Evolutionary conservation across 441 rosid genomes (phyloP), one percentile per base, ranked within the genome.

Genomic region (Breynia disticha): DNA sequence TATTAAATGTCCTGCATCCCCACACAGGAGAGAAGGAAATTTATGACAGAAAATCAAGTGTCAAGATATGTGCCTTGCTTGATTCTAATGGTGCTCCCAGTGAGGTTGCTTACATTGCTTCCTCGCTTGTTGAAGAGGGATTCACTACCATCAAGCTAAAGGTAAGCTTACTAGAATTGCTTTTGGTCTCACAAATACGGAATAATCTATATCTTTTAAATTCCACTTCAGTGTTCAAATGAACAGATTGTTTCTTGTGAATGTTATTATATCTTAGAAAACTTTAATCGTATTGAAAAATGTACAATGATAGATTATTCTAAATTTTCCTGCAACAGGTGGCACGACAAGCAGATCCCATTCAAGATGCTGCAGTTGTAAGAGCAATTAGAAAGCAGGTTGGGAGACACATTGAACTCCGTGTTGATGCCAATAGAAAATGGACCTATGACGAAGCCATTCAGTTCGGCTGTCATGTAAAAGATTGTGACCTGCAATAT

Each of bases 371-470:
- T 69, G 64, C 69, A 59, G 86, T 84, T 56, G 54, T 91, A 66
- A 78, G 67, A 70, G 96, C 84, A 82, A 81, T 91, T 63, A 78
- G 96, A 72, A 79, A 75, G 73, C 75, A 61, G 44, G 80, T 91
- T 16, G 98, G 98, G 16, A 42, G 45, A 43, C 63, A 76, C 43
- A 73, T 77, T 72, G 79, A 81, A 72, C 82, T 91, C 67, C 97
- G 97, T 59, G 97, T 63, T 54, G 98, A 91, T 77, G 98, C 97
- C 62, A 88, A 91, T 46, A 73, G 90, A 67, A 84, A 76, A 42
- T 91, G 98, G 97, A 76, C 76, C 38, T 88, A 79, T 65, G 78
- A 88, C 65, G 80, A 86, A 65, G 98, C 98, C 61, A 66, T 77
- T 54, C 58, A 71, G 54, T 91, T 91, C 70, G 80, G 86, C 45